Conservation (phyloP, 164 flowering plant species). For the Nymphaea thermarum region DNA sequence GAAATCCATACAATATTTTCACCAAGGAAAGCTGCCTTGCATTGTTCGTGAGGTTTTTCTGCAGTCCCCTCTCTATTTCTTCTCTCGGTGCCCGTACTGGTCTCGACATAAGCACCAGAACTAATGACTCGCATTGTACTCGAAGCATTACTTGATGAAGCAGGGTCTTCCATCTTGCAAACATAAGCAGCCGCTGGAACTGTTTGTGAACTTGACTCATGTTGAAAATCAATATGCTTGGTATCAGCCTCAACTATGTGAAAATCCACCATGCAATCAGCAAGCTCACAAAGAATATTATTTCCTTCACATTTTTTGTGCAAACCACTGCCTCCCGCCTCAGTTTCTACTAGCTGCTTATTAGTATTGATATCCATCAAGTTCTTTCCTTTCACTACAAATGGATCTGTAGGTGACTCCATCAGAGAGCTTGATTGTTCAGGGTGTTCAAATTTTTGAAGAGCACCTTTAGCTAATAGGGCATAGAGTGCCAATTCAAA, state of each 20-base stretch:
- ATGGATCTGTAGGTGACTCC: conserved; percentile 18
- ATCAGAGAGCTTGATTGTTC: conserved; percentile 42
- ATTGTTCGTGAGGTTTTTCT: conserved; percentile 78
- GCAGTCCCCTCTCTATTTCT: conserved; percentile 23
- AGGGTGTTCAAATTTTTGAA: conserved; percentile 28
- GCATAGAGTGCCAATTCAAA: conserved; percentile 82
- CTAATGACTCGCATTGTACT: conserved; percentile 16
- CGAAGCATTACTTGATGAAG: conserved; percentile 23
- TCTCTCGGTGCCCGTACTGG: conserved; percentile 31
- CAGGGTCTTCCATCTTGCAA: conserved; percentile 26
- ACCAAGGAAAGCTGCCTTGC: conserved; percentile 34
- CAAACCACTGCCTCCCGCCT: conserved; percentile 24
- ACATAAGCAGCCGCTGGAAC: conserved; percentile 23
- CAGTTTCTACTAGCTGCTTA: conserved; percentile 29
- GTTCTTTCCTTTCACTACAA: conserved; percentile 30
- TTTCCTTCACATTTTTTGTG: conserved; percentile 30
- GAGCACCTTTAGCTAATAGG: conserved; percentile 59
- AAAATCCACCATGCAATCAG: conserved; percentile 44
- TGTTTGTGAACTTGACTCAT: conserved; percentile 28
- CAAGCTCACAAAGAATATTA: conserved; percentile 44
- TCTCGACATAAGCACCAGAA: conserved; percentile 33
- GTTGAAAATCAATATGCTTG: conserved; percentile 21
- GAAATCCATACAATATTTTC: conserved; percentile 51
- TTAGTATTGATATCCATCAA: conserved; percentile 14
- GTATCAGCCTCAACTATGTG: conserved; percentile 26